Conservation (phyloP, 345 rosid species). For the Corchorus capsularis region DNA sequence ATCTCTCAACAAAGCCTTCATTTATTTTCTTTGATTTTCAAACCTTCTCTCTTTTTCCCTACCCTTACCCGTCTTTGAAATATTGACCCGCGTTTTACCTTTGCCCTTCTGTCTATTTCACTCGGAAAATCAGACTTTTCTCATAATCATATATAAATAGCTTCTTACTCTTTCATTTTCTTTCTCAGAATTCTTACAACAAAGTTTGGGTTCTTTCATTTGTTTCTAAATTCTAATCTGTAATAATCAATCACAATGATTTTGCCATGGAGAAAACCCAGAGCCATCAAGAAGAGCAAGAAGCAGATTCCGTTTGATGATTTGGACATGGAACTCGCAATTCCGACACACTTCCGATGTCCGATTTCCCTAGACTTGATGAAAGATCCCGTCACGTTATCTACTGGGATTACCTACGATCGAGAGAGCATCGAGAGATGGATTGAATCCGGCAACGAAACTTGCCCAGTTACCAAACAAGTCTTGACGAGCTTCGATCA, state of each 20-base stretch:
- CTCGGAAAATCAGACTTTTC: not conserved
- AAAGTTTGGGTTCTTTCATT: not conserved
- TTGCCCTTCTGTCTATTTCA: not conserved
- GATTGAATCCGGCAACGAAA: slow-evolving; percentile 65
- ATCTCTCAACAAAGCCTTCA: slow-evolving; percentile 27
- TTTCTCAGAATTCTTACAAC: not conserved
- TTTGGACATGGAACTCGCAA: slow-evolving; percentile 33
- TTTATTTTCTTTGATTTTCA: not conserved
- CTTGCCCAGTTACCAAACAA: slow-evolving; percentile 68
- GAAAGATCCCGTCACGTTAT: slow-evolving; percentile 85
- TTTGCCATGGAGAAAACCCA: slow-evolving; percentile 46
- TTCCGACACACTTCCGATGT: slow-evolving; percentile 72
- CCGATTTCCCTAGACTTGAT: slow-evolving; percentile 79
- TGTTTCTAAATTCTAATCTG: not conserved
- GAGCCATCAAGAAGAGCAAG: not conserved
- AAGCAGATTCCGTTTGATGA: slow-evolving; percentile 10
- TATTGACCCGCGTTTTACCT: not conserved
- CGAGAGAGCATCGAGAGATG: slow-evolving; percentile 76
- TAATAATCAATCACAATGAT: slow-evolving; percentile 23
- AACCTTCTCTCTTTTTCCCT: not conserved
- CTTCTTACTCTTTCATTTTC: too few relatives aligned
- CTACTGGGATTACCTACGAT: slow-evolving; percentile 80
- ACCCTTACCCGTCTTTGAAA: not conserved
- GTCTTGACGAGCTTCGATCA: slow-evolving; percentile 52
- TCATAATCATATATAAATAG: not conserved